These are phyloP conservation scores for Chalciporus piperatus DNA, from an alignment of 768 basidiomycete species.

Conservation along the genomic window DNA sequence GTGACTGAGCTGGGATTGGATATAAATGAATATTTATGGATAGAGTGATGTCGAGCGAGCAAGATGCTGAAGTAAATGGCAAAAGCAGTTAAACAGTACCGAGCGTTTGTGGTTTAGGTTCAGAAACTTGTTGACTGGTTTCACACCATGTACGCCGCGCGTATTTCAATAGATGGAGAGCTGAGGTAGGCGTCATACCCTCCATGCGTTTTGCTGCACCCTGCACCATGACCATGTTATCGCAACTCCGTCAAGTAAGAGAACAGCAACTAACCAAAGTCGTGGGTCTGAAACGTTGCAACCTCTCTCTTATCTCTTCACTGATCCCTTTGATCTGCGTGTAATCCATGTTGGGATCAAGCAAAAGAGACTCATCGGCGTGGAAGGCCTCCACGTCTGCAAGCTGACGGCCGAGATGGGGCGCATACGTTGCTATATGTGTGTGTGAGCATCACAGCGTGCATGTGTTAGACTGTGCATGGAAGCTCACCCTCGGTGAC, in stretches of 20 bases:
- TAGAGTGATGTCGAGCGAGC: no score
- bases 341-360: slow-evolving; percentile 76
- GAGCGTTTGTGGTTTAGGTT: neutral
- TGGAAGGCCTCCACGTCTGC: slow-evolving; percentile 73
- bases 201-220: slow-evolving; percentile 94
- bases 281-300: slow-evolving; percentile 58
- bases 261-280: slow-evolving; percentile 50
- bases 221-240: slow-evolving; percentile 35
- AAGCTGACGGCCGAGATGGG: slow-evolving; percentile 66
- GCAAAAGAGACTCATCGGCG: slow-evolving; percentile 67
- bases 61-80: neutral
- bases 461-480: neutral
- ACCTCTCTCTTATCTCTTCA: slow-evolving; percentile 67
- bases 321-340: slow-evolving; percentile 62
- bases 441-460: neutral
- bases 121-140: neutral
- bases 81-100: neutral
- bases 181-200: slow-evolving; percentile 82
- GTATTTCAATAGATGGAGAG: slow-evolving; percentile 66
- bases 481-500: slow-evolving; percentile 65
- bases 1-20: no score
- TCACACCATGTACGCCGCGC: slow-evolving; percentile 41
- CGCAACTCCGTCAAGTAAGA: neutral
- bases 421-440: slow-evolving; percentile 54
- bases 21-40: no score